These are phyloP conservation scores for Cyclostephanos invisitatus DNA, from an alignment of 108 stramenopile genomes.

Conservation along the genomic window DNA sequence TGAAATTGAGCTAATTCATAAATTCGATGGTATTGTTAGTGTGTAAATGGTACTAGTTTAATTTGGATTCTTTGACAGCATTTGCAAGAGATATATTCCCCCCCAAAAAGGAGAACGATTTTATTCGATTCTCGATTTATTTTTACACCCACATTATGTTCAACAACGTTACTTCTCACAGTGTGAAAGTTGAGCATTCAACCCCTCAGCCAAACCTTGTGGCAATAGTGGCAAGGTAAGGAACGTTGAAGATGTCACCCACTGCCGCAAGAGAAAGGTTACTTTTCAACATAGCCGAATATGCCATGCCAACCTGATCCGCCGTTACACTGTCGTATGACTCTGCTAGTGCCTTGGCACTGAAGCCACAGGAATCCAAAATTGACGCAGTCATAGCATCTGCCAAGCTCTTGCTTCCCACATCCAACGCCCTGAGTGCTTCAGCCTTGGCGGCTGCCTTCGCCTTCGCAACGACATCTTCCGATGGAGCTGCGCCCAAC, in stretches of 20 bases:
- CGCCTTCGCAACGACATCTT: conserved; percentile 64
- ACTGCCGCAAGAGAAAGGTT: conserved; percentile 80
- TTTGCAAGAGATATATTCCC: too few species aligned
- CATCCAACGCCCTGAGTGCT: conserved; percentile 70
- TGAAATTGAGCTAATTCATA: conserved; percentile 1
- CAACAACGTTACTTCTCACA: background rate
- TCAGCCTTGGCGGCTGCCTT: conserved; percentile 81
- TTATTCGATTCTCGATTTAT: background rate
- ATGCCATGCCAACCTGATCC: conserved; percentile 59
- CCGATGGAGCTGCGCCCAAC: conserved; percentile 48
- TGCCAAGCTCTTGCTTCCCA: conserved; percentile 73
- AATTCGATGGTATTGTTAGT: too few species aligned
- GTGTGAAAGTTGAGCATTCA: background rate
- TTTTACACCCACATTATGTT: background rate
- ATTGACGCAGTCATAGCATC: conserved; percentile 79
- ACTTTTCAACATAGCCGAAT: conserved; percentile 66
- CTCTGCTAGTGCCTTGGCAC: conserved; percentile 55
- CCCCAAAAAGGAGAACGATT: background rate
- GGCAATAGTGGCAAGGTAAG: conserved; percentile 78
- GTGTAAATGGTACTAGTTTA: too few species aligned
- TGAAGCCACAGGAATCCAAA: conserved; percentile 69
- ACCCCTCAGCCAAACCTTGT: conserved; percentile 41
- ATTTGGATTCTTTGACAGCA: too few species aligned
- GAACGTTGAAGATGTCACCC: conserved; percentile 76
- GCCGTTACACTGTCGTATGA: conserved; percentile 71